Conservation (phyloP, 495 filamentous ascomycete genomes). For the Neurospora discreta region DNA sequence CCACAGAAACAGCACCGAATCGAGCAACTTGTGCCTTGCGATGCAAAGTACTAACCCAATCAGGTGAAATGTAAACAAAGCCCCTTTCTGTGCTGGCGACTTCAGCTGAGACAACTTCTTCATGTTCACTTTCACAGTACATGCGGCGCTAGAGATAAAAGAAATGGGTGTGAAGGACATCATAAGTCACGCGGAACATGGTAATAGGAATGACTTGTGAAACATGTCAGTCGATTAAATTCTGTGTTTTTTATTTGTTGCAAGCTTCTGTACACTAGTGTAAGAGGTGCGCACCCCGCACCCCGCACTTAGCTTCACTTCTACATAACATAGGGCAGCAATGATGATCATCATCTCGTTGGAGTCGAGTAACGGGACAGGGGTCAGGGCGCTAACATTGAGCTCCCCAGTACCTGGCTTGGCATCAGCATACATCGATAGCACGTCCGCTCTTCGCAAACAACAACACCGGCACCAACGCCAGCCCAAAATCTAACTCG, state of each 20-base stretch:
- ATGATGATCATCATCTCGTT: neutral
- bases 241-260: neutral
- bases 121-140: neutral
- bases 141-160: neutral
- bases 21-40: neutral
- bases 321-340: no score
- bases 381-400: neutral
- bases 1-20: neutral
- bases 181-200: neutral
- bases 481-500: neutral
- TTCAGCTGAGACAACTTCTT: neutral
- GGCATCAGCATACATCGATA: neutral
- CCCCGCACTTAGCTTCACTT: neutral
- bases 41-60: neutral
- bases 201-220: neutral
- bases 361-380: neutral
- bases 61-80: neutral
- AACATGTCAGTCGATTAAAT: neutral
- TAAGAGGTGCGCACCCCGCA: neutral
- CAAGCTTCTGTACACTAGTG: neutral
- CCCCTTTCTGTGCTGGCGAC: neutral
- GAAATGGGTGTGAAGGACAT: neutral
- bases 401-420: neutral
- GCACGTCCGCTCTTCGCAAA: neutral
- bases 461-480: neutral